Base-by-base conservation (phyloP, 768 basidiomycete genomes). In the Panus rudis region DNA sequence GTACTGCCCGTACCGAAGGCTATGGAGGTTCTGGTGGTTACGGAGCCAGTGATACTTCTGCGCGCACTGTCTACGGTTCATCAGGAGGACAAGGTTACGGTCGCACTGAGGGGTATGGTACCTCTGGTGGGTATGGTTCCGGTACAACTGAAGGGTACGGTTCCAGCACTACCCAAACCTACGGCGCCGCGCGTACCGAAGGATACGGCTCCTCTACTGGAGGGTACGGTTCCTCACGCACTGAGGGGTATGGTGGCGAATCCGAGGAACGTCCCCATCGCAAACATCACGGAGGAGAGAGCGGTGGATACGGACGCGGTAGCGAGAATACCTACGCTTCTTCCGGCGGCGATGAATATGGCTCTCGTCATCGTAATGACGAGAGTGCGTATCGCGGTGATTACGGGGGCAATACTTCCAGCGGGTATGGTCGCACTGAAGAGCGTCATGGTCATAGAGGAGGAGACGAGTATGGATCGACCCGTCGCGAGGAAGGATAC, bases 311-410 rank as follows among this genome's bases (percentile, higher is more conserved):
- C n/a, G n/a, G n/a, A n/a, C n/a, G n/a, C n/a, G n/a, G n/a, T n/a
- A n/a, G n/a, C n/a, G n/a, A n/a, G n/a, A n/a, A n/a, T n/a, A n/a
- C n/a, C n/a, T n/a, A n/a, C n/a, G n/a, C 31, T 12, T 28, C 34
- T 14, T 69, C 67, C 39, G 65, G 63, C n/a, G 63, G 62, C 2
- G 58, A 56, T 37, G 57, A 59, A 24, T 59, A 64, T 47, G 60
- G 60, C 12, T 46, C 39, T 6, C 26, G 33, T 10, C 35, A 43
- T 19, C 39, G 42, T 33, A 42, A 45, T n/a, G 22, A 37, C 4
- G 28, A 42, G 26, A 33, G 19, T 33, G 19, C 24, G 6, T 27
- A 34, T 24, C 23, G 41, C 17, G 20, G 35, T 6, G 34, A 38
- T 13, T 26, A 44, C 35, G 51, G 46, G n/a, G 12, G 44, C 13